A percentile compares a stretch with the other conserved stretches of the same genome.
These are phyloP conservation scores for Byssochlamys sp. DNA, from an alignment of 2,329 filamentous ascomycete genomes.

Conservation along the genomic window DNA sequence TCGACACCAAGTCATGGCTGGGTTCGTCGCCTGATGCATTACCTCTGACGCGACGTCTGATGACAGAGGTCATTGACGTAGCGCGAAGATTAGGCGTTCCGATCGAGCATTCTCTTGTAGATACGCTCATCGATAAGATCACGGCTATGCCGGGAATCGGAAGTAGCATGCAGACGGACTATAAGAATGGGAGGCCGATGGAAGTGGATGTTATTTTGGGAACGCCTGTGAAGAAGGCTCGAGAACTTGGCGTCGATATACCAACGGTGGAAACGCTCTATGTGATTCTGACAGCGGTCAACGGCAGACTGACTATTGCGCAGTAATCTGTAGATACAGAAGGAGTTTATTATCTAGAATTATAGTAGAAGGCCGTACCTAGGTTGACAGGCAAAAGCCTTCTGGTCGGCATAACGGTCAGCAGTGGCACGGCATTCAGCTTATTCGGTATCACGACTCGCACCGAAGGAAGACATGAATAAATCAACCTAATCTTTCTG, in stretches of 20 bases:
- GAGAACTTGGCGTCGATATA: constrained; percentile 30
- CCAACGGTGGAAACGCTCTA: constrained; percentile 34
- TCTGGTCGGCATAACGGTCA: constrained; percentile 37
- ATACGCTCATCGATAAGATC: constrained; percentile 31
- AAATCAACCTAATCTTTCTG: background rate
- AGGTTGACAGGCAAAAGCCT: constrained; percentile 11
- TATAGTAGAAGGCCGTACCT: constrained; percentile 21
- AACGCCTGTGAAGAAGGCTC: constrained; percentile 18
- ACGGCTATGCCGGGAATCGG: constrained; percentile 30
- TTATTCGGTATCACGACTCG: constrained; percentile 8
- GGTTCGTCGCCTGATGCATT: constrained; percentile 31
- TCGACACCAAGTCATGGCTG: constrained; percentile 36
- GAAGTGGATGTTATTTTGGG: constrained; percentile 41
- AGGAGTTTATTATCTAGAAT: background rate
- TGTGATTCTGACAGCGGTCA: constrained; percentile 13
- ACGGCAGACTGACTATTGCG: background rate
- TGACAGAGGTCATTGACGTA: constrained; percentile 37
- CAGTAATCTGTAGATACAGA: background rate
- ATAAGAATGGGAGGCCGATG: constrained; percentile 31
- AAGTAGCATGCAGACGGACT: constrained; percentile 40
- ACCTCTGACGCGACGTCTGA: constrained; percentile 30
- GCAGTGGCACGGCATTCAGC: constrained; percentile 16
- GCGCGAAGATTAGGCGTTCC: constrained; percentile 30
- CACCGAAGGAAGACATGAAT: background rate
- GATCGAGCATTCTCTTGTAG: constrained; percentile 27